Evolutionary conservation across 345 rosid species (phyloP).

Genomic region (Linum lewisii): DNA sequence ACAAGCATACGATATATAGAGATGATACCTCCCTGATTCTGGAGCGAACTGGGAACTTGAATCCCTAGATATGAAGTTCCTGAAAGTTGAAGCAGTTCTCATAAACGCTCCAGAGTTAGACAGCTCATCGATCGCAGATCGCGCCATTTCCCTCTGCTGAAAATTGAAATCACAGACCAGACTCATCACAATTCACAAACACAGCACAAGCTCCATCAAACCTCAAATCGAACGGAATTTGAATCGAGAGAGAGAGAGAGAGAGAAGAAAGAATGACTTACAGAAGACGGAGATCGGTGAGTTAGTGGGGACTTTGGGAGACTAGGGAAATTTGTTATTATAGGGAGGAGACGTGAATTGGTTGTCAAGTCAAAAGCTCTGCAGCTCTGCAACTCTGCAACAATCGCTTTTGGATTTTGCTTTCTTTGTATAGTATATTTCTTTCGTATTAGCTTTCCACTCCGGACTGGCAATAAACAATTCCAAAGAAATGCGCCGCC

Average conservation of each 20-base stretch:
- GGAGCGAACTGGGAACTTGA: conserved; percentile 60
- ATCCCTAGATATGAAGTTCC: conserved; percentile 50
- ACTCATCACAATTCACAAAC: too few relatives aligned
- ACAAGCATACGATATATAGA: conserved; percentile 87
- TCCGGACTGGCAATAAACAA: background rate
- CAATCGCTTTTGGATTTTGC: background rate
- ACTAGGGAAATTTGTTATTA: background rate
- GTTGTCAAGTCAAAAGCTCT: background rate
- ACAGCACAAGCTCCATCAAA: too few relatives aligned
- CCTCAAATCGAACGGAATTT: too few relatives aligned
- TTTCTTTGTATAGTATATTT: too few relatives aligned
- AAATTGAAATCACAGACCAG: too few relatives aligned
- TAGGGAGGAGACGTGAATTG: background rate
- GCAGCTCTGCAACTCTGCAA: background rate
- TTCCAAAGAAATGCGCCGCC: background rate
- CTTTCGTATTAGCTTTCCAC: too few relatives aligned
- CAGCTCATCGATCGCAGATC: conserved; percentile 69
- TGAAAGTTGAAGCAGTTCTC: conserved; percentile 79
- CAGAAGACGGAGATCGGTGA: background rate
- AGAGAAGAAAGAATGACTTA: background rate
- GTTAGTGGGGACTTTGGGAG: background rate
- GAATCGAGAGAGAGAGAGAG: too few relatives aligned
- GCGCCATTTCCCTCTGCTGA: conserved; percentile 48
- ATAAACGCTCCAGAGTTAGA: conserved; percentile 64
- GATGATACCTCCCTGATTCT: conserved; percentile 86